Percentiles rank a stretch among this genome's conserved stretches.
Conservation (phyloP, 768 basidiomycete species). For the Leucosporidium scottii region DNA sequence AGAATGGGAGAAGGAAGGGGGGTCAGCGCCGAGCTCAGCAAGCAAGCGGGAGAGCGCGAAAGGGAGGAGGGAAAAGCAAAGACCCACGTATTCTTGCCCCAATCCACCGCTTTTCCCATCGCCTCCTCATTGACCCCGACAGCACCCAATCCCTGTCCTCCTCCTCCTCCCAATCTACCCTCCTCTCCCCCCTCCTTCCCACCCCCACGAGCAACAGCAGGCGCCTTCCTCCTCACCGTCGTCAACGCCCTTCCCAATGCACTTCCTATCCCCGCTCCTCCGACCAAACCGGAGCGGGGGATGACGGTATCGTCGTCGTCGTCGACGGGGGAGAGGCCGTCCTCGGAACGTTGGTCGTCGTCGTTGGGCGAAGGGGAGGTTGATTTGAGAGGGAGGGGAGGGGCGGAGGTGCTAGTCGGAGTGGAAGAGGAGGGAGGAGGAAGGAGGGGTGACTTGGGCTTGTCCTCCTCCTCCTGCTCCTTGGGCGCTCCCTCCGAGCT, state of each 20-base stretch:
- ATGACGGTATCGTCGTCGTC: constrained; percentile 12
- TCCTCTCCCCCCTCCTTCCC: too few species aligned
- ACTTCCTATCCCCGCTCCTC: constrained; percentile 9
- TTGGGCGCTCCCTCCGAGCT: background rate
- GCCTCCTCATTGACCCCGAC: too few species aligned
- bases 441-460: background rate
- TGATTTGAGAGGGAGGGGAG: background rate
- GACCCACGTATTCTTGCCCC: constrained; percentile 24
- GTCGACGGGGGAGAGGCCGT: background rate
- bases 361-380: background rate
- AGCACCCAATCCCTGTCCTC: too few species aligned
- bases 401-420: background rate
- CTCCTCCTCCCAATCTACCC: too few species aligned
- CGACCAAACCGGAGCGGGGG: constrained; percentile 13
- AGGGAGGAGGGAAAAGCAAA: background rate
- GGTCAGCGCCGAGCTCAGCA: background rate
- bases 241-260: constrained; percentile 29
- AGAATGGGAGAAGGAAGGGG: too few species aligned
- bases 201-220: background rate
- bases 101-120: constrained; percentile 15
- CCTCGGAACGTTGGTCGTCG: constrained; percentile 2
- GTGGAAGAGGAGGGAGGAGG: background rate
- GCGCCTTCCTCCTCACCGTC: background rate
- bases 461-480: too few species aligned
- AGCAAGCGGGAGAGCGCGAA: background rate